Base-by-base conservation (phyloP, 2,329 filamentous ascomycete species). In the Intubia oerlemansii region DNA sequence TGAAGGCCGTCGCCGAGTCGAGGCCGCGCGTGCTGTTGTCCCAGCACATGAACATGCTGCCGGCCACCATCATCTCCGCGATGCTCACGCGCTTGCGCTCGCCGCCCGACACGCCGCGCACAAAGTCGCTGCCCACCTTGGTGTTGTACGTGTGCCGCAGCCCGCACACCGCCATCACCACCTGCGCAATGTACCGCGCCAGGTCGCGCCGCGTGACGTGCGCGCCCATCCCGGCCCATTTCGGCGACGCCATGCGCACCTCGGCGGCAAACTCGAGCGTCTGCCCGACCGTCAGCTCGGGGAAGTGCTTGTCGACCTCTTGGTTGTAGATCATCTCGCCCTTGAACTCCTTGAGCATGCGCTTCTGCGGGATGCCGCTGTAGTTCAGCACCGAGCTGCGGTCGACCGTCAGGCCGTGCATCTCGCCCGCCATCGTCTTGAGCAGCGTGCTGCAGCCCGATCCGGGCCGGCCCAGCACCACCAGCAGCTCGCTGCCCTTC, bases 71-170 rank as follows among this genome's bases (percentile, higher is more conserved):
- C 13, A 63, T 63, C 45, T 71, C 66, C 17, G 64, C 58, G 35
- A 71, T 69, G 34, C 62, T 67, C 17, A 70, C 69, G 42, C 70
- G 63, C 52, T 70, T 71, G 28, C 70, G 59, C 56, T 81, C 74
- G 44, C 75, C 75, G 44, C 75, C 75, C 21, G 66, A 73, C 10
- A 80, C 73, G 47, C 75, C 75, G 32, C 74, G 69, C 24, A 80
- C 55, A 42, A 67, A 80, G 46, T 80, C 73, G 49, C 79, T 78
- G 28, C 75, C 75, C 11, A 81, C 73, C 12, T 62, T 59, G 5
- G 74, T 80, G 51, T 80, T 71, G 44, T 72, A 47, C 1, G 74
- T 80, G 49, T 81, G 74, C 50, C 63, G 61, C 37, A 80, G 76
- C 34, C 75, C 74, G 37, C 75, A 29, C 11, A 29, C 21, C 17